These are phyloP conservation scores for Polychaeton citri DNA, from an alignment of 2,329 filamentous ascomycete species.

Conservation along the genomic window DNA sequence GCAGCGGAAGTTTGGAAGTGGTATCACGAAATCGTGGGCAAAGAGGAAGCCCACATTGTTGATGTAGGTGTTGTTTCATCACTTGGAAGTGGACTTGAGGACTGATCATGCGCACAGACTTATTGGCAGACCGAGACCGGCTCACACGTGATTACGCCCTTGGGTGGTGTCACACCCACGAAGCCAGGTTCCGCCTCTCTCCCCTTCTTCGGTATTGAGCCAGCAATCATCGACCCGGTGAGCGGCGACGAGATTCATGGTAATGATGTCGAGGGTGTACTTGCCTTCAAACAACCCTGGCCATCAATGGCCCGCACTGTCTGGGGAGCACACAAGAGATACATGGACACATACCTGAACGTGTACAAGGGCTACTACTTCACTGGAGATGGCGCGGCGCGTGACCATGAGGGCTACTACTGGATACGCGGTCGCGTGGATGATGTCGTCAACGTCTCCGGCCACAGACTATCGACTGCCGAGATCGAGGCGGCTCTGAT, in stretches of 20 bases:
- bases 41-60: conserved; percentile 82
- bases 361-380: conserved; percentile 98
- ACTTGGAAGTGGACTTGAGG: conserved; percentile 6
- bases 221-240: conserved; percentile 91
- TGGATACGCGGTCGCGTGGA: conserved; percentile 98
- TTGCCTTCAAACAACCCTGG: conserved; percentile 96
- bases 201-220: conserved; percentile 97
- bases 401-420: conserved; percentile 97
- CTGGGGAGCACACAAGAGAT: conserved; percentile 94
- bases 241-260: conserved; percentile 86
- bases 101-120: conserved; percentile 44
- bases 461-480: conserved; percentile 88
- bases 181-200: conserved; percentile 94
- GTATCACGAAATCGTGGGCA: conserved; percentile 93
- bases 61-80: conserved; percentile 54
- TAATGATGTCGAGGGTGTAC: conserved; percentile 92
- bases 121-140: conserved; percentile 99
- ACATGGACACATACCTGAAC: conserved; percentile 96
- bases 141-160: conserved; percentile 85
- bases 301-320: conserved; percentile 97
- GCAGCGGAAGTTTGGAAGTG: conserved; percentile 98
- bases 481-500: conserved; percentile 96
- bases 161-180: conserved; percentile 86
- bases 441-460: conserved; percentile 95
- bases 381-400: conserved; percentile 84